Conservation (phyloP, 1,284 basidiomycete species). For the Pseudozyma hubeiensis region DNA sequence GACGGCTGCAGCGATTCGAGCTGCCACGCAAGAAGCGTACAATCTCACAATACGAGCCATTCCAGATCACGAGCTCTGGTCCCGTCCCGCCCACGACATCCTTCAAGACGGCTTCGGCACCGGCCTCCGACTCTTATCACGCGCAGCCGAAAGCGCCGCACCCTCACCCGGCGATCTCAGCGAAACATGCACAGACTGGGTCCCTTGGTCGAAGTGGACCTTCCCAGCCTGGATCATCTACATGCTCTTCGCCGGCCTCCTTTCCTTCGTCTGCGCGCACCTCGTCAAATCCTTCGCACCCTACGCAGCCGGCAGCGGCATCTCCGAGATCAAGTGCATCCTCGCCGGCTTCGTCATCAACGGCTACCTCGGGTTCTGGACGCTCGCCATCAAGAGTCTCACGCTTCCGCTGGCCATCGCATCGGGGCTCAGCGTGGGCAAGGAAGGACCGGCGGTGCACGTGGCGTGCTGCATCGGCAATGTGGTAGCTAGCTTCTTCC, state of each 20-base stretch:
- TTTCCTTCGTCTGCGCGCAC: constrained; percentile 74
- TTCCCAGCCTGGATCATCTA: constrained; percentile 85
- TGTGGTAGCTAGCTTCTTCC: constrained; percentile 84
- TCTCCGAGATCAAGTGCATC: constrained; percentile 99
- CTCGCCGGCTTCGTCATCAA: constrained; percentile 96
- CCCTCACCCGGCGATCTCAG: constrained; percentile 59
- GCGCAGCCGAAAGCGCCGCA: constrained; percentile 19
- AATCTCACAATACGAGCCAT: constrained; percentile 31
- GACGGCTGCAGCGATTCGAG: constrained; percentile 2
- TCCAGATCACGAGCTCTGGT: constrained; percentile 28
- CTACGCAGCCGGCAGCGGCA: constrained; percentile 96
- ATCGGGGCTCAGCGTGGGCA: constrained; percentile 95
- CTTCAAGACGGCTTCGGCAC: constrained; percentile 73
- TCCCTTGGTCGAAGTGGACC: constrained; percentile 85
- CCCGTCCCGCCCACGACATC: constrained; percentile 63
- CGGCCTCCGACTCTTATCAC: constrained; percentile 22
- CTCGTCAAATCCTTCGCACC: constrained; percentile 89
- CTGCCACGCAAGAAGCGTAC: constrained; percentile 8
- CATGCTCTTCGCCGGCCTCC: constrained; percentile 79
- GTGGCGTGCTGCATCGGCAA: constrained; percentile 94
- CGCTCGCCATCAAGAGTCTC: constrained; percentile 90
- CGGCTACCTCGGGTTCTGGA: constrained; percentile 88
- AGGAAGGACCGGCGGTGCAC: constrained; percentile 98
- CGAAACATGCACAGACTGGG: constrained; percentile 90
- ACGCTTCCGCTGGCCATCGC: constrained; percentile 90